Base-by-base conservation (phyloP, 352 stramenopile genomes). In the Globisporangium radiosum region DNA sequence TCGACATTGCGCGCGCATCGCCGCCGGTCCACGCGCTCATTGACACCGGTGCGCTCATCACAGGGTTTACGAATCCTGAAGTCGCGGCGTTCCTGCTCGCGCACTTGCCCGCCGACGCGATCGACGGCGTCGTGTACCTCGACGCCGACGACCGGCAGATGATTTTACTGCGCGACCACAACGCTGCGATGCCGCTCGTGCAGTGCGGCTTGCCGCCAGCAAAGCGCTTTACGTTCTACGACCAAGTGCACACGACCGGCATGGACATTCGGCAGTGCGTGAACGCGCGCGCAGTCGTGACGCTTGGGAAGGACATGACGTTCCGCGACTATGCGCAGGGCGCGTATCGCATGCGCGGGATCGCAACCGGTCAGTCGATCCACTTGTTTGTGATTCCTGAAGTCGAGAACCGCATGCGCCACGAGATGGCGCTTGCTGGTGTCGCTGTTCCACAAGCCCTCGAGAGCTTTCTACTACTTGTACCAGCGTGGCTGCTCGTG, bases 301-400 rank as follows among this genome's bases (percentile, higher is more conserved):
- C 90, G 37, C 64, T 97, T n/a, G 89, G 89, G 36, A 97, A 97
- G 61, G 96, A 99, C 72, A 99, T 99, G 96, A 98, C 94, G 6
- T 97, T 97, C 69, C 88, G 90, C 5, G 90, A 97, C 59, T 97
- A 96, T 51, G 89, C 88, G 1, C 90, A 97, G 52, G 90, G 88
- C n/a, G 85, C 85, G 42, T 97, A 94, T 63, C 85, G 90, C 13
- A 97, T 97, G 89, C 87, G 90, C 8, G 90, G 90, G 1, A 96
- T 97, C 57, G 80, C 86, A 47, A 94, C 79, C 0, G 90, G 90
- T 2, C 90, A 97, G 53, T 97, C 92, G 11, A 96, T 99, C 57
- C 87, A 86, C 42, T 62, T 97, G 17, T 95, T 95, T 53, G 67
- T 98, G 55, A 97, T 97, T 60, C 92, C 92, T 4, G 92, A 98